These are phyloP conservation scores for Hortiboletus campestris DNA, from an alignment of 768 basidiomycete species.

Conservation along the genomic window DNA sequence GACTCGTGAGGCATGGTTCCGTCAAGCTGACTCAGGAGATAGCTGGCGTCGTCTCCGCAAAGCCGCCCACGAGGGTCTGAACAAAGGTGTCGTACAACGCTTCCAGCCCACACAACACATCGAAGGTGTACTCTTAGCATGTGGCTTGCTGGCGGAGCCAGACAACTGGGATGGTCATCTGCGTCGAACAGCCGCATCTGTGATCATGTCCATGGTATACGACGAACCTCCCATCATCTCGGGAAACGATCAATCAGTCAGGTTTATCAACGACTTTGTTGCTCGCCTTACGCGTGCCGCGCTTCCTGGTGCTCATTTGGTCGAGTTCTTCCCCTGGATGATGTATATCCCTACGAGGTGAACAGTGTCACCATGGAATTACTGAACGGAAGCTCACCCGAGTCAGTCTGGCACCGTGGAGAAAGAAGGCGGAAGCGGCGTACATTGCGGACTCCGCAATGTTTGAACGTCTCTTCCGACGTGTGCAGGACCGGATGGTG, in stretches of 20 bases:
- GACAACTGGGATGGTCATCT: constrained; percentile 33
- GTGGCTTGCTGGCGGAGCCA: constrained; percentile 28
- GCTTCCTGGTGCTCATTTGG: constrained; percentile 36
- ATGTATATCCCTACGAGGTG: constrained; percentile 26
- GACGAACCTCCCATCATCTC: constrained; percentile 12
- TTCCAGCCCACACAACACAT: constrained; percentile 6
- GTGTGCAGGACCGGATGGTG: constrained; percentile 3
- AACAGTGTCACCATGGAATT: not conserved
- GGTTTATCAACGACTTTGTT: constrained; percentile 20
- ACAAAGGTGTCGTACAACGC: not conserved
- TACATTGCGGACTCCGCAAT: not conserved
- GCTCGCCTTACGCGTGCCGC: constrained; percentile 32
- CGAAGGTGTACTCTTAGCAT: constrained; percentile 4
- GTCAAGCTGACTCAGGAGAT: not conserved
- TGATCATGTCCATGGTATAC: constrained; percentile 28
- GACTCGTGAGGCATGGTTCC: not conserved
- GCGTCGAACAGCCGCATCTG: constrained; percentile 28
- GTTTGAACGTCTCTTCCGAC: not conserved
- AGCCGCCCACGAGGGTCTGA: constrained; percentile 2
- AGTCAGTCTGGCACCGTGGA: constrained; percentile 5
- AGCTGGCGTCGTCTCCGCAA: constrained; percentile 12
- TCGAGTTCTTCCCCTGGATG: constrained; percentile 38
- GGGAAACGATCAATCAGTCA: constrained; percentile 1
- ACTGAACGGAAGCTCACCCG: not conserved
- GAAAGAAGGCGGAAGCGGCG: not conserved